These are phyloP conservation scores for Capsicum chinense DNA, from an alignment of 257 asterid species.

Conservation along the genomic window DNA sequence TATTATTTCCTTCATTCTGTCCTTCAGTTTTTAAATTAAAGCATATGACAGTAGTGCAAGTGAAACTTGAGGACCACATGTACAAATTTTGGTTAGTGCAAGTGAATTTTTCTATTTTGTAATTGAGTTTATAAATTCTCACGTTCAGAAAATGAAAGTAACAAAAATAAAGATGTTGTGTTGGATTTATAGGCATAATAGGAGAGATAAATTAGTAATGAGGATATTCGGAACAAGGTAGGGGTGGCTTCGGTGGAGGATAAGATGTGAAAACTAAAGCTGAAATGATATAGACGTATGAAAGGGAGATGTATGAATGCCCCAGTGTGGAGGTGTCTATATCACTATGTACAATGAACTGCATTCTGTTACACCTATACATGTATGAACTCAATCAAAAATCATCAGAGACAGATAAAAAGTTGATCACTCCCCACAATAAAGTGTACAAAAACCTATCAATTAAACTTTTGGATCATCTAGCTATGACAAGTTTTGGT, in stretches of 20 bases:
- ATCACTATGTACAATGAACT: slow-evolving; percentile 19
- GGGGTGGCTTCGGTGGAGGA: too few species aligned
- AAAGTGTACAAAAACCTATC: background rate
- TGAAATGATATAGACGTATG: background rate
- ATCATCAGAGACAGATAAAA: background rate
- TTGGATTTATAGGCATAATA: too few species aligned
- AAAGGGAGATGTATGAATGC: background rate
- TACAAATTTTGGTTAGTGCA: background rate
- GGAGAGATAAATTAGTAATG: too few species aligned
- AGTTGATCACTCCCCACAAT: background rate
- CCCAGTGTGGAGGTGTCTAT: background rate
- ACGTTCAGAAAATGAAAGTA: too few species aligned
- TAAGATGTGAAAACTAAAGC: background rate
- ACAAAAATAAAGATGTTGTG: too few species aligned
- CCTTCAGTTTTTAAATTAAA: slow-evolving; percentile 33
- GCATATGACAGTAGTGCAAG: background rate
- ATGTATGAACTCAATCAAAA: slow-evolving; percentile 5
- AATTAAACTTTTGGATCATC: background rate
- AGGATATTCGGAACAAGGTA: too few species aligned
- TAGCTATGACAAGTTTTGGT: slow-evolving; percentile 26
- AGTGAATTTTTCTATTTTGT: background rate
- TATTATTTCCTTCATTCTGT: slow-evolving; percentile 25
- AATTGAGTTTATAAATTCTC: too few species aligned
- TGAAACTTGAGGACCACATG: slow-evolving; percentile 45
- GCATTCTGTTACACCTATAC: background rate